Conservation (phyloP, 2,329 filamentous ascomycete species). For the Bipolaris cookei region DNA sequence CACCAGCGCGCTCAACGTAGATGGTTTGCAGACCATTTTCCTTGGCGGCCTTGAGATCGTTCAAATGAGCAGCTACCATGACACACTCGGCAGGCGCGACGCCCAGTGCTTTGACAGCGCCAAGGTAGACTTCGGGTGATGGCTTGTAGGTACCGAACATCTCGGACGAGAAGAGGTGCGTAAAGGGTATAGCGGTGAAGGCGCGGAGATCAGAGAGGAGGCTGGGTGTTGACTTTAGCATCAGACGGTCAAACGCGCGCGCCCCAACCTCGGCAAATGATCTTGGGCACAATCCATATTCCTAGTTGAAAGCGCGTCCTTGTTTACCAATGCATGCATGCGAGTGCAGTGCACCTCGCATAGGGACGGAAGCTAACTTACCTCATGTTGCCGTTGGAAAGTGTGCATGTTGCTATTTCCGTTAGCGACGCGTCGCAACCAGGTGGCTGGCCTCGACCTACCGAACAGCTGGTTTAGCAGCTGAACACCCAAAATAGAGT, state of each 20-base stretch:
- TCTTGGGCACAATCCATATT: background rate
- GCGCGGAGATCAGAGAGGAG: slow-evolving; percentile 61
- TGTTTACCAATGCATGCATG: background rate
- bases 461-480: slow-evolving; percentile 60
- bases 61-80: slow-evolving; percentile 78
- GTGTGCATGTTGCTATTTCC: slow-evolving; percentile 61
- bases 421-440: slow-evolving; percentile 1
- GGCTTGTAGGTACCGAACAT: slow-evolving; percentile 80
- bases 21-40: slow-evolving; percentile 70
- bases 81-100: slow-evolving; percentile 67
- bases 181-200: slow-evolving; percentile 67
- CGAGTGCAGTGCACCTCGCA: background rate
- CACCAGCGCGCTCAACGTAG: slow-evolving; percentile 71
- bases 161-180: slow-evolving; percentile 68
- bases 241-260: background rate
- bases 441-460: slow-evolving; percentile 18
- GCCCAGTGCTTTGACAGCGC: slow-evolving; percentile 66
- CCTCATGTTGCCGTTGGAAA: slow-evolving; percentile 74
- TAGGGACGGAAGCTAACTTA: background rate
- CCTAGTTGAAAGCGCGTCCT: slow-evolving; percentile 24
- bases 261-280: background rate
- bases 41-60: slow-evolving; percentile 71
- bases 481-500: slow-evolving; percentile 64
- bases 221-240: background rate
- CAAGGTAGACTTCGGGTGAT: slow-evolving; percentile 69